A percentile compares a stretch with the other conserved stretches of the same genome.
Conservation (phyloP, 192 early-diverging fungal species). For the Helicostylum pulchrum region DNA sequence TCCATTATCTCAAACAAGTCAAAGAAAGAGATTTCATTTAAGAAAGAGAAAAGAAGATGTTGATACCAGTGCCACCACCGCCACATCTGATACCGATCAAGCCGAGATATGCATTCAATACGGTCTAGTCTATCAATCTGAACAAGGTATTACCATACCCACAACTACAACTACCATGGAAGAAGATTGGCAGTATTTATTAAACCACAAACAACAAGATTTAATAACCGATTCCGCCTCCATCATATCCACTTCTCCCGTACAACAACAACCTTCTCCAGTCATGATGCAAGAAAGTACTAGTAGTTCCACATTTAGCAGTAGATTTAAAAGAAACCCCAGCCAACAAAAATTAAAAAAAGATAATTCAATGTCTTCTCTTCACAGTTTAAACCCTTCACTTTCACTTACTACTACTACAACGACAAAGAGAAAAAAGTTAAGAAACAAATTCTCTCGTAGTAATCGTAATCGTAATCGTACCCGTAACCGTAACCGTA, state of each 20-base stretch:
- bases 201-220: not conserved
- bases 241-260: too few species aligned
- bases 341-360: conserved; percentile 8
- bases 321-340: not conserved
- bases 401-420: not conserved
- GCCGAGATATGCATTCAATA: conserved; percentile 11
- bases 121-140: conserved; percentile 1
- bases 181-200: conserved; percentile 12
- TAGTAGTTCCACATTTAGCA: too few species aligned
- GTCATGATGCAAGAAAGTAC: too few species aligned
- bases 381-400: conserved; percentile 7
- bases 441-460: not conserved
- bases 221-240: too few species aligned
- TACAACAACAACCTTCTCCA: too few species aligned
- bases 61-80: not conserved
- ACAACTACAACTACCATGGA: not conserved
- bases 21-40: conserved; percentile 13
- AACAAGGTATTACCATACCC: conserved; percentile 6
- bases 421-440: not conserved
- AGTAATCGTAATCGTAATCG: not conserved
- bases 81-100: conserved; percentile 2
- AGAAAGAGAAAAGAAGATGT: conserved; percentile 12
- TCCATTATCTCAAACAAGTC: conserved; percentile 18
- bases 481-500: not conserved
- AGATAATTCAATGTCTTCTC: conserved; percentile 1